Base-by-base conservation (phyloP, 305 asterid species). In the Euphrasia arctica region DNA sequence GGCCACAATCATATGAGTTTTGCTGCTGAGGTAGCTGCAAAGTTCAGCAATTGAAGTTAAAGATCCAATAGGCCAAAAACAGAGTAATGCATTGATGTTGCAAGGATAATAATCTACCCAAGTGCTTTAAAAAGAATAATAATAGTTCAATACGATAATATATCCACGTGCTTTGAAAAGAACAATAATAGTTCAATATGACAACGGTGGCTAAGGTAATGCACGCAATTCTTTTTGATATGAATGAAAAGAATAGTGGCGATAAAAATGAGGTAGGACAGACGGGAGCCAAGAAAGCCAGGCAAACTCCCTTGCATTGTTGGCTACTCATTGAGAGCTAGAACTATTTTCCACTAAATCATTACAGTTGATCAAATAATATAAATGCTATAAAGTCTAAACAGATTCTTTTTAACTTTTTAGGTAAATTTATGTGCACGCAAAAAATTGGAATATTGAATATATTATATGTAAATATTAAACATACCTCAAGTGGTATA, bases 11-110 rank as follows among this genome's bases (percentile, higher is more conserved):
- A 52, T 66, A 93, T 12, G 80, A 74, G 67, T 93, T 93, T 72
- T 73, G 96, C 86, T 93, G 99, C 75, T 93, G 99, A 0, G 99
- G 99, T 64, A 93, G 74, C 97, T 90, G 87, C 91, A 82, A 62
- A 51, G 66, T 45, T 10, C 61, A 74, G 57, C 65, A 64, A 47
- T 55, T 42, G 13, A 60, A 67, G 76, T 75, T 64, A 75, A 69
- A 57, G 70, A 75, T 72, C 69, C 60, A 45, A 11, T 45, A 45
- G n/a, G 56, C 29, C 54, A 66, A 58, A 31, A 49, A 34, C 39
- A 62, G 27, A 70, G 45, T 39, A 64, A 56, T 69, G 50, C 50
- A 43, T 9, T 43, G 49, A 43, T 43, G 9, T 36, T 1, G 42
- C 42, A 39, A 39, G 43, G 43, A 39, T 39, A 1, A 39, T 39